Evolutionary conservation across 345 rosid species (phyloP), one percentile per base, ranked within the genome.

Genomic region (Firmiana major): DNA sequence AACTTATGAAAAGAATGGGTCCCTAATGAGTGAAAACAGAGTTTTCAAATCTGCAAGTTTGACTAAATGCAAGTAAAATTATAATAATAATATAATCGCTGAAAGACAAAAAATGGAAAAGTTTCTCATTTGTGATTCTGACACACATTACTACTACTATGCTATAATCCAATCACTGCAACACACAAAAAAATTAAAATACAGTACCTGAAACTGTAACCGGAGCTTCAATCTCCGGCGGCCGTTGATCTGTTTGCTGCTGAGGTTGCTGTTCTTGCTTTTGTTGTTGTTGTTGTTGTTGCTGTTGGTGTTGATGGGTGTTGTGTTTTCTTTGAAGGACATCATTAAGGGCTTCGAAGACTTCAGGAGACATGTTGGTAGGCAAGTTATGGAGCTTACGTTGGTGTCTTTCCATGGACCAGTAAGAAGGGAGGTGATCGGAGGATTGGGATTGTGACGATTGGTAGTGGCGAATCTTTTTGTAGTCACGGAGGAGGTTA

Each of bases 1-100:
- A 76, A 51, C 28, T 46, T 51, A 22, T 71, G 19, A 63, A 65
- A 72, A 74, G 58, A 74, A 62, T 77, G 66, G 73, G 70, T 49
- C 66, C 77, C 74, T 75, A 71, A 10, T 60, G 62, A 82, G 46
- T 78, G 81, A 60, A 75, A 75, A 9, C 79, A 80, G 81, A 78
- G 76, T 80, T 80, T 83, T 81, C 84, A 84, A 78, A 63, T 72
- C 86, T 84, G 86, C 80, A 84, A 76, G 74, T 84, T 84, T 84
- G 86, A 84, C 86, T 79, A 72, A 67, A 45, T 28, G 70, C 60
- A 49, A 34, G 16, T 66, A 64, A 53, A 34, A 38, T 65, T 6
- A 54, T 19, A n/a, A 36, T 69, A 28, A 45, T 64, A 63, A 48
- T 64, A 48, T 31, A 54, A 60, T n/a, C 49, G 16, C 85, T 26